Percentiles rank a stretch among this genome's conserved stretches.
Evolutionary conservation across 2,329 filamentous ascomycete species (phyloP).

Genomic region (Penicillium sp.): DNA sequence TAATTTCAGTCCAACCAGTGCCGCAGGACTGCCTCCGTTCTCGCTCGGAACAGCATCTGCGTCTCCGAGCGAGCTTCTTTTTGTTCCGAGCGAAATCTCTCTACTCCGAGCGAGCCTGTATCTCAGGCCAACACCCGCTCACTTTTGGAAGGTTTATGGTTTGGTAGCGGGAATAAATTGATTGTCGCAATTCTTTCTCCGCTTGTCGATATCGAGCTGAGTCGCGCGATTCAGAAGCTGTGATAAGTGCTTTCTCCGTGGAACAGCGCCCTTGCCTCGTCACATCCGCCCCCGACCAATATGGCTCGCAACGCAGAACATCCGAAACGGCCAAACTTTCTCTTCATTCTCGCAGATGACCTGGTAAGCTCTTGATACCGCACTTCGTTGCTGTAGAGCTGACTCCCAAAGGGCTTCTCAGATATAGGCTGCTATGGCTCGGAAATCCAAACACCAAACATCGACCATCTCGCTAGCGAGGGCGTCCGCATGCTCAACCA

Average conservation of each 20-base stretch:
- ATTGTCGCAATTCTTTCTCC: not conserved
- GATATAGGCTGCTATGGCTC: constrained; percentile 60
- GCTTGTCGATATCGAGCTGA: not conserved
- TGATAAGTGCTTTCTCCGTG: not conserved
- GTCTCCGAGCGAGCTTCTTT: not conserved
- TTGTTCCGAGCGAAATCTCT: not conserved
- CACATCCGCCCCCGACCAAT: not conserved
- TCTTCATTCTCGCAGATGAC: constrained; percentile 44
- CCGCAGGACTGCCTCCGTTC: not conserved
- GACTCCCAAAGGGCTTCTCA: constrained; percentile 47
- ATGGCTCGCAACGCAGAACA: not conserved
- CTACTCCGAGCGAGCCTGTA: constrained; percentile 2
- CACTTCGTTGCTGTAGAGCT: too few species aligned
- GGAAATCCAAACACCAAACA: constrained; percentile 60
- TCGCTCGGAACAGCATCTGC: not conserved
- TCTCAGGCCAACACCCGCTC: not conserved
- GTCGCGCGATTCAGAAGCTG: not conserved
- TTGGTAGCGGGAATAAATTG: not conserved
- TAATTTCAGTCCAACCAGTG: constrained; percentile 1
- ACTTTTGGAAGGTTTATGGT: not conserved
- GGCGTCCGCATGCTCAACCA: constrained; percentile 63
- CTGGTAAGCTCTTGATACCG: too few species aligned
- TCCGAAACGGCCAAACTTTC: constrained; percentile 31
- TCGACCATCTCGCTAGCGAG: constrained; percentile 50
- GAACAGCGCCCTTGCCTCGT: not conserved